Conservation (phyloP, 2,329 filamentous ascomycete genomes). For the Alternaria gaisen region DNA sequence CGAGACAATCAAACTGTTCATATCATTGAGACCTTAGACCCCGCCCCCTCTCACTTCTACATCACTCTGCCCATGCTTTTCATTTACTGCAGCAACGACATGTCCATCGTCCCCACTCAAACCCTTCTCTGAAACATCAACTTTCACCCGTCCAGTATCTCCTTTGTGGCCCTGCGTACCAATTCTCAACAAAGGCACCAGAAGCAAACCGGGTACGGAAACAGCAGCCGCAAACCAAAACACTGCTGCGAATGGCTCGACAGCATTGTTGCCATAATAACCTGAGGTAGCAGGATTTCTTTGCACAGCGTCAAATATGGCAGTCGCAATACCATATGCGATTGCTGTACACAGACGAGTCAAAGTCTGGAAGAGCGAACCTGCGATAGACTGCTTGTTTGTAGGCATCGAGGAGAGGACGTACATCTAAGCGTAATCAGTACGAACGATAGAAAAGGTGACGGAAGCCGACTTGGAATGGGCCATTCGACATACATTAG, state of each 20-base stretch:
- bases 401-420: slow-evolving; percentile 71
- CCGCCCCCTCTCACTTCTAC: background rate
- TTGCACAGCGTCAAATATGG: slow-evolving; percentile 62
- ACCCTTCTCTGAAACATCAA: background rate
- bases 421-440: slow-evolving; percentile 63
- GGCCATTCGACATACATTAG: slow-evolving; percentile 61
- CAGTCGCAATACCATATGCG: slow-evolving; percentile 69
- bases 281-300: slow-evolving; percentile 42
- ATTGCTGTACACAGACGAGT: slow-evolving; percentile 68
- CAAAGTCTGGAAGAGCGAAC: slow-evolving; percentile 73
- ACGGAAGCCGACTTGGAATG: background rate
- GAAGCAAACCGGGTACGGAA: slow-evolving; percentile 55
- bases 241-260: slow-evolving; percentile 61
- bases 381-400: slow-evolving; percentile 71
- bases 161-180: slow-evolving; percentile 61
- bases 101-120: slow-evolving; percentile 12
- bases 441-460: background rate
- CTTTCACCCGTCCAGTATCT: slow-evolving; percentile 33
- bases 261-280: slow-evolving; percentile 56
- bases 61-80: background rate
- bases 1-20: background rate
- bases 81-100: background rate
- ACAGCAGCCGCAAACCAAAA: slow-evolving; percentile 62
- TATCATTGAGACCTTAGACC: background rate
- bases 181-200: slow-evolving; percentile 63